Evolutionary conservation across 257 asterid species (phyloP), one percentile per base, ranked within the genome.

Genomic region (Schizonepeta tenuifolia): DNA sequence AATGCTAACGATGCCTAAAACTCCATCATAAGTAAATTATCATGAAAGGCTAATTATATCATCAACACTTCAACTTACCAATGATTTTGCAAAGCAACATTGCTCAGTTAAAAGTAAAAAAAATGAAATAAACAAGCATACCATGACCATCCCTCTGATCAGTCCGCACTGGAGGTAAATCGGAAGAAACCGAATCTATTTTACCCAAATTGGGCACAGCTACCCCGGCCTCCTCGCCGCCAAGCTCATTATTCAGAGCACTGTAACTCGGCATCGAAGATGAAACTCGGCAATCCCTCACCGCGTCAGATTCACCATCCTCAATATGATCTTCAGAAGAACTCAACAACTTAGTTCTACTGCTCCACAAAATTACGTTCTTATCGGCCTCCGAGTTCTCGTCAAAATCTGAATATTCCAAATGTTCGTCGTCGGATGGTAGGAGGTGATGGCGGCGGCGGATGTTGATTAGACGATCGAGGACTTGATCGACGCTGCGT

Each of bases 401-500:
- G 9, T 50, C 57, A n/a, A 21, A 40, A 15, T 78, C 81, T 20
- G 78, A 54, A 20, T 35, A 18, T 12, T 75, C 91, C 9, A 53
- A 67, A 36, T 79, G 80, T 1, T 83, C 86, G 4, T 68, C 87
- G 7, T 68, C 89, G 8, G 83, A 62, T 3, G 55, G 80, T 17
- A 54, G 35, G 61, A 65, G 80, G 40, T 21, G 68, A 56, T 44
- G 71, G 62, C 68, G 83, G 77, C 72, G 88, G 79, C 90, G 93
- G 77, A 86, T 84, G 73, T 89, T 84, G 81, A 93, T 72, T 74
- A 93, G 90, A 57, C 89, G 94, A 79, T 89, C 94, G 82, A 93
- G 89, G 79, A 88, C 94, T 78, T 93, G 90, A 56, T 86, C 92
- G 84, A 90, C 92, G 85, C 92, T 93, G 83, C 96, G 96, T 50